Evolutionary conservation across 192 early-diverging fungal species (phyloP).

Genomic region (Backusella sp.): DNA sequence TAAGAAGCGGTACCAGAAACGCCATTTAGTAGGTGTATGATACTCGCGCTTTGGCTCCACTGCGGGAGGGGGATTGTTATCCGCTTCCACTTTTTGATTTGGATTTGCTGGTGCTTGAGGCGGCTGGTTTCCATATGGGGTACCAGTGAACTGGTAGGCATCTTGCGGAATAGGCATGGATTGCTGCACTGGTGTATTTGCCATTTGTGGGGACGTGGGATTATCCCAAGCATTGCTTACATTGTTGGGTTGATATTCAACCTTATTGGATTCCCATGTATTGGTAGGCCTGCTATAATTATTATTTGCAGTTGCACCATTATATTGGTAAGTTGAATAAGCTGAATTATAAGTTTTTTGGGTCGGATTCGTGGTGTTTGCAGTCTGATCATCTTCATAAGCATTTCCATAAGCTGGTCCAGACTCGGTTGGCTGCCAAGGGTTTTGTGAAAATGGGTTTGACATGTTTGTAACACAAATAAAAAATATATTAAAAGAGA

Average conservation of each 20-base stretch:
- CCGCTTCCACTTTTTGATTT: background rate
- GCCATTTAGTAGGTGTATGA: conserved; percentile 13
- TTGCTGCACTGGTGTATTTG: background rate
- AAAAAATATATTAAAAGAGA: background rate
- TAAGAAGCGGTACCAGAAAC: conserved; percentile 26
- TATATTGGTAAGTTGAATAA: background rate
- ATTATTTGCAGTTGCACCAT: conserved; percentile 16
- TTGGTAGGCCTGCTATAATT: background rate
- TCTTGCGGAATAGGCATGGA: background rate
- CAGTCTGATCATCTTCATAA: conserved; percentile 3
- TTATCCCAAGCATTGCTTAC: background rate
- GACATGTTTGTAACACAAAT: background rate
- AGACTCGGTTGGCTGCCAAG: background rate
- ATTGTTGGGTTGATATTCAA: background rate
- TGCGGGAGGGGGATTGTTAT: background rate
- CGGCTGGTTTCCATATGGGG: conserved; percentile 27
- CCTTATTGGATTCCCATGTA: conserved; percentile 13
- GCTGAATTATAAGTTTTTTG: background rate
- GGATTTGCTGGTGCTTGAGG: background rate
- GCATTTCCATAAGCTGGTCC: conserved; percentile 24
- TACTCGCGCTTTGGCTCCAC: background rate
- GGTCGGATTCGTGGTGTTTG: background rate
- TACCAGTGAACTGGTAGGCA: conserved; percentile 34
- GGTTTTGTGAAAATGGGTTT: conserved; percentile 19
- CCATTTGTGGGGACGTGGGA: background rate